Base-by-base conservation (phyloP, 495 filamentous ascomycete species). In the Thermochaetoides thermophila region DNA sequence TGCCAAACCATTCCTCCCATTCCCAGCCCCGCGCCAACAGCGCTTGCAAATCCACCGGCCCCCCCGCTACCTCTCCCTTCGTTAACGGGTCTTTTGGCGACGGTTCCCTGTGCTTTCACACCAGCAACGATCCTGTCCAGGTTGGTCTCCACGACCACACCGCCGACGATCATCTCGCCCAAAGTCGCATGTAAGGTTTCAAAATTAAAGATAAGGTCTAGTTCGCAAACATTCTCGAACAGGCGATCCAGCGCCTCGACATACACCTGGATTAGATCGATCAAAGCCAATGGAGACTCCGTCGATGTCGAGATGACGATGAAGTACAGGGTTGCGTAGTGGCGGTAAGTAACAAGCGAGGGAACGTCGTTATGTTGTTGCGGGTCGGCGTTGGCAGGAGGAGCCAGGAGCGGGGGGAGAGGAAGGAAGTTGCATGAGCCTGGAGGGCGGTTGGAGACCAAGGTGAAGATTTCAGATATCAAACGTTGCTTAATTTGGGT, bases 121-220 rank as follows among this genome's bases (percentile, higher is more conserved):
- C 83, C 85, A 16, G 77, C 70, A 10, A 96, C 80, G 30, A 96
- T 84, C 59, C 71, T 78, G 17, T 87, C 83, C 36, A 87, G 60
- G 48, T 77, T 77, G 20, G 91, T 97, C 61, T 97, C 89, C 17
- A 96, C 75, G 18, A 96, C 91, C 25, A 95, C 84, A 2, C 89
- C 89, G 9, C 91, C 89, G 4, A 95, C 80, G 34, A 97, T 76
- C 82, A 97, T 91, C 70, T 97, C 89, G 43, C 73, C 72, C 15
- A 97, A 63, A 16, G 79, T 73, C 4, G 89, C 81, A 61, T 97
- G 89, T 53, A 96, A 70, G 18, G 84, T 86, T 69, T 97, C 89
- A 53, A 93, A 97, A 44, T 94, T 94, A 62, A 96, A 97, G 56
- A 96, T 97, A 34, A 97, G 68, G 52, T 97, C 89, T 30, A 97